Evolutionary conservation across 176 grass and related monocot species (phyloP), one percentile per base, ranked within the genome.

Genomic region (Cenchrus purpureus): DNA sequence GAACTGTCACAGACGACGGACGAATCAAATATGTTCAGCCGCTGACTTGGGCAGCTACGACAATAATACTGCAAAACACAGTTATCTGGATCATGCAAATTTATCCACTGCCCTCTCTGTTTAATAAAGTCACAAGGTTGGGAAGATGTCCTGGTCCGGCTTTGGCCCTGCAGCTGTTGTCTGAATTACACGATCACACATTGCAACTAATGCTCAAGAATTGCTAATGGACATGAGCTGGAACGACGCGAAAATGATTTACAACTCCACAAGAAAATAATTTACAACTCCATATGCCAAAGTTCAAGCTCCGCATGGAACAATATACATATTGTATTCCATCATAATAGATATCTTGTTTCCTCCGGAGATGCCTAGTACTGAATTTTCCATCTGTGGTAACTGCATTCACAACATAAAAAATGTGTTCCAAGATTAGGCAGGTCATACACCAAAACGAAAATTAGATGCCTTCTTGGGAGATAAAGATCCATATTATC

Each of bases 381-480:
- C 25, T 11, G 28, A 71, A 82, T 40, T 54, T 77, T 65, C 58
- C 37, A 55, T 77, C 37, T 42, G 64, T 14, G 9, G 49, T 77
- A 86, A 64, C 83, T 89, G 88, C 65, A 34, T 8, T 77, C 31
- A 49, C 57, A 19, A 63, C 46, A 60, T 51, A 71, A 80, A 85
- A 43, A 32, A 32, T 37, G 61, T 85, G 61, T 85, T 71, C 45
- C 56, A 82, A 77, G 25, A 71, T 46, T 81, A 76, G 65, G 12
- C 8, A 68, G 42, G 73, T 74, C 43, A 0, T 9, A 69, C 29
- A 68, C 29, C 14, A 56, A 80, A 11, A 9, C 3, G 84, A 57
- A 3, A 77, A 65, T 42, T 42, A 40, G 2, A 55, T 14, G 17
- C 16, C 61, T 31, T 69, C 29, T 53, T 8, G 14, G 11, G 8